These are phyloP conservation scores for Silene uniflora DNA, from an alignment of 148 eudicot species.

Conservation along the genomic window DNA sequence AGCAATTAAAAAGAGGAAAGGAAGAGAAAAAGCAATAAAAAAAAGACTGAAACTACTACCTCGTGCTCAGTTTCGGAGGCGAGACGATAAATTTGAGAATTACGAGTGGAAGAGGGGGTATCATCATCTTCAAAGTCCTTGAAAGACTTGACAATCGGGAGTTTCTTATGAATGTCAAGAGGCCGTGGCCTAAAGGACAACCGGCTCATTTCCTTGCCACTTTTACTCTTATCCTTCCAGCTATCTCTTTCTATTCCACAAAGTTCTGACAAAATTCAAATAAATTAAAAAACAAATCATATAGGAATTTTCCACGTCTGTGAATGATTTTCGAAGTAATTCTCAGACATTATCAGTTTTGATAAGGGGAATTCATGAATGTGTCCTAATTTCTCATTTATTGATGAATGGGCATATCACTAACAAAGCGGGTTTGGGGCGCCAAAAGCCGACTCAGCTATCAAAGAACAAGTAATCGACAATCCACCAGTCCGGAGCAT, in stretches of 20 bases:
- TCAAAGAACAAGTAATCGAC: no score
- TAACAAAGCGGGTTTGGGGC: no score
- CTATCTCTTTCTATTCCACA: neutral
- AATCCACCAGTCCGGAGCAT: no score
- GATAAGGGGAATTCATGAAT: no score
- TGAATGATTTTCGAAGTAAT: no score
- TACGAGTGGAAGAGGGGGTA: conserved; percentile 66
- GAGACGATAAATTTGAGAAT: conserved; percentile 66
- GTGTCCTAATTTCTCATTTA: no score
- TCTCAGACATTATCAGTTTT: no score
- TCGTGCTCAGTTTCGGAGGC: conserved; percentile 75
- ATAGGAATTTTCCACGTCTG: no score
- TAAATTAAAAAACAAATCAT: neutral
- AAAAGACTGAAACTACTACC: conserved; percentile 31
- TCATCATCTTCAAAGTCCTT: conserved; percentile 97
- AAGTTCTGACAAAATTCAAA: neutral
- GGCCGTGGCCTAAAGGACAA: conserved; percentile 92
- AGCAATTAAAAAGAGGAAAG: neutral
- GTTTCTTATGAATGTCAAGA: conserved; percentile 91
- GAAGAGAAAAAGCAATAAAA: neutral
- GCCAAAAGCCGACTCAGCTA: no score
- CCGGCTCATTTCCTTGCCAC: conserved; percentile 65
- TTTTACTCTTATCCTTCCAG: neutral
- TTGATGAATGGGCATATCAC: no score
- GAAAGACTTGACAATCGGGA: conserved; percentile 80